Conservation (phyloP, 148 eudicot genomes). For the Cornus suecica region DNA sequence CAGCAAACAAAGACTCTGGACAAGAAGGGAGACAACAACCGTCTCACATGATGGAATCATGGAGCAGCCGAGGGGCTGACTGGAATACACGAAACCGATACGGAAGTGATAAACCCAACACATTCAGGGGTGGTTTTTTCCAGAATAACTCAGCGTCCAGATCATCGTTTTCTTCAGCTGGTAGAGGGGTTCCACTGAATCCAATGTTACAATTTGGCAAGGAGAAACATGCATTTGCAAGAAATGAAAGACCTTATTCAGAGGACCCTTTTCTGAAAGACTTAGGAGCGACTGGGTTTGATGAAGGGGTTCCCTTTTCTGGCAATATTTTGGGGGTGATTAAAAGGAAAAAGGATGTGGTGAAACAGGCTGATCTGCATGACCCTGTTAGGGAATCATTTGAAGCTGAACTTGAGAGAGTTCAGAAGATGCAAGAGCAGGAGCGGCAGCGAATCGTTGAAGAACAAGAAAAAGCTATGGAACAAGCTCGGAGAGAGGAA, state of each 20-base stretch:
- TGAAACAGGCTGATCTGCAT: conserved; percentile 58
- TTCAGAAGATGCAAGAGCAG: conserved; percentile 90
- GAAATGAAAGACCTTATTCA: conserved; percentile 45
- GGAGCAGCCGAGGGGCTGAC: conserved; percentile 39
- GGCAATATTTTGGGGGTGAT: conserved; percentile 59
- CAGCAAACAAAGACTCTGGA: conserved; percentile 34
- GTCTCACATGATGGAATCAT: conserved; percentile 38
- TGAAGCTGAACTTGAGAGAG: conserved; percentile 99
- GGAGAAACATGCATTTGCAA: conserved; percentile 54
- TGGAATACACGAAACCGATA: conserved; percentile 33
- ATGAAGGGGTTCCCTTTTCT: conserved; percentile 71
- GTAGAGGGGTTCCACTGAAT: conserved; percentile 35
- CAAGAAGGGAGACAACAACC: conserved; percentile 49
- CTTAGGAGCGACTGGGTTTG: conserved; percentile 48
- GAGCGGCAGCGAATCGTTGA: conserved; percentile 71
- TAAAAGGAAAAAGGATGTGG: conserved; percentile 76
- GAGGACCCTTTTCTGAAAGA: conserved; percentile 59
- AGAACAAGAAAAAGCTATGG: conserved; percentile 89
- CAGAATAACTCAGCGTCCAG: conserved; percentile 41
- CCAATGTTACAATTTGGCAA: conserved; percentile 44
- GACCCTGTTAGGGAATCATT: conserved; percentile 97
- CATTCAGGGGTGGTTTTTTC: conserved; percentile 37
- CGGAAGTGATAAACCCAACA: conserved; percentile 37
- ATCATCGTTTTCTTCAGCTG: conserved; percentile 46
- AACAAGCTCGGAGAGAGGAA: conserved; percentile 80